Conservation (phyloP, 2,329 filamentous ascomycete genomes). For the Parastagonospora avenae region DNA sequence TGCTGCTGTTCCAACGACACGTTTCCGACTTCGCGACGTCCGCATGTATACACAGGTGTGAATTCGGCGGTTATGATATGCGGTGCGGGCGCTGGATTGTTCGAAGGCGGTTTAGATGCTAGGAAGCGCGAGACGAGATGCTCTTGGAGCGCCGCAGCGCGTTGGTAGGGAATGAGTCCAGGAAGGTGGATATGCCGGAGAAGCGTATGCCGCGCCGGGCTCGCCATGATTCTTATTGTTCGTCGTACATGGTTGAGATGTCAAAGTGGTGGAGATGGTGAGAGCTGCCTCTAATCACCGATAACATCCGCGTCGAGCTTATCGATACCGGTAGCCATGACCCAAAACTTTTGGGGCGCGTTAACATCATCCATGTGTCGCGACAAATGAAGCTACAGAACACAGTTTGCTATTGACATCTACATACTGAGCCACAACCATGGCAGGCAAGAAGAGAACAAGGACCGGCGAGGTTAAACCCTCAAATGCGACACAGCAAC, state of each 20-base stretch:
- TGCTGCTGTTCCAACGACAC: slow-evolving; percentile 55
- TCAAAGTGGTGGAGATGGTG: not conserved
- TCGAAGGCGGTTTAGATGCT: slow-evolving; percentile 60
- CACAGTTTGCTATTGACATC: not conserved
- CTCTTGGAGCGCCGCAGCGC: slow-evolving; percentile 62
- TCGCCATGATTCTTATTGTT: slow-evolving; percentile 10
- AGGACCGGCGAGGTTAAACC: slow-evolving; percentile 28
- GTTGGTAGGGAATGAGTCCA: slow-evolving; percentile 58
- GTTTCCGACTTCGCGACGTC: slow-evolving; percentile 71
- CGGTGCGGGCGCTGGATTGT: slow-evolving; percentile 60
- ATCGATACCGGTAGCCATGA: slow-evolving; percentile 15
- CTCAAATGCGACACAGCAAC: not conserved
- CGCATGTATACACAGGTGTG: slow-evolving; percentile 84
- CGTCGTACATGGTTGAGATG: slow-evolving; percentile 2
- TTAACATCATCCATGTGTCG: slow-evolving; percentile 1
- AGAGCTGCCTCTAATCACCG: slow-evolving; percentile 3
- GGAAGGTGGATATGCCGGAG: slow-evolving; percentile 65
- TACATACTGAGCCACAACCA: slow-evolving; percentile 3
- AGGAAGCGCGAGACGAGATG: slow-evolving; percentile 63
- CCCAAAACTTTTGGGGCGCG: slow-evolving; percentile 14
- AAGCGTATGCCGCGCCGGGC: slow-evolving; percentile 58
- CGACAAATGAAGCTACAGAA: not conserved
- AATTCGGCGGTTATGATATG: slow-evolving; percentile 81
- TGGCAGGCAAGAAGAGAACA: slow-evolving; percentile 34
- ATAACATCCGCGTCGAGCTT: slow-evolving; percentile 4